A percentile compares a stretch with the other conserved stretches of the same genome.
Conservation (phyloP, 2,329 filamentous ascomycete genomes). For the Pezicula neosporulosa region DNA sequence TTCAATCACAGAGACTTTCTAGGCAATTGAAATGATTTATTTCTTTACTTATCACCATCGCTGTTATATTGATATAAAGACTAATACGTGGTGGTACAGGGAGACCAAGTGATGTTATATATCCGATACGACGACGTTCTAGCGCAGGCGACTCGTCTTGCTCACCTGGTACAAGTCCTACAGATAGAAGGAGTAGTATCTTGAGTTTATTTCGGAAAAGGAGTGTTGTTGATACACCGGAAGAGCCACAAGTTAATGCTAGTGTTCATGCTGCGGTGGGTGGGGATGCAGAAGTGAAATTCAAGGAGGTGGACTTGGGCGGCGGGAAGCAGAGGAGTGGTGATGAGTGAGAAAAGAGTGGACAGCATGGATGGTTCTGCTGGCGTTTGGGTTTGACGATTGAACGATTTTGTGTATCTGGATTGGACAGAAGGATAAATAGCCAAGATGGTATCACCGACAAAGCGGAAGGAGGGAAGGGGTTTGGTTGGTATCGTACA, state of each 20-base stretch:
- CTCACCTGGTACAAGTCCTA: conserved; percentile 10
- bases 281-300: conserved; percentile 1
- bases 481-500: neutral
- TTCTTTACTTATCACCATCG: too few relatives aligned
- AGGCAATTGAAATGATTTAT: too few relatives aligned
- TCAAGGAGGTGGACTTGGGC: conserved; percentile 5
- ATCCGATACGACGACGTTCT: conserved; percentile 17
- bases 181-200: conserved; percentile 12
- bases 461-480: too few relatives aligned
- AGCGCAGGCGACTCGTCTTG: conserved; percentile 14
- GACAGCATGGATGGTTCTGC: too few relatives aligned
- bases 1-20: too few relatives aligned
- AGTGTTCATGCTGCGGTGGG: conserved; percentile 3
- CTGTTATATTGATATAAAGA: neutral
- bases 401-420: too few relatives aligned
- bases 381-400: too few relatives aligned
- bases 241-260: conserved; percentile 1
- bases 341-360: neutral
- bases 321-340: neutral
- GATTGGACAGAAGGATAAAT: too few relatives aligned
- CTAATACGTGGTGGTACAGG: conserved; percentile 11
- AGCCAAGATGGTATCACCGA: too few relatives aligned
- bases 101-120: conserved; percentile 25
- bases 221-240: neutral
- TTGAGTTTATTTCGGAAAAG: conserved; percentile 13